Evolutionary conservation across 257 asterid genomes (phyloP).

Genomic region (Nicotiana paniculata): DNA sequence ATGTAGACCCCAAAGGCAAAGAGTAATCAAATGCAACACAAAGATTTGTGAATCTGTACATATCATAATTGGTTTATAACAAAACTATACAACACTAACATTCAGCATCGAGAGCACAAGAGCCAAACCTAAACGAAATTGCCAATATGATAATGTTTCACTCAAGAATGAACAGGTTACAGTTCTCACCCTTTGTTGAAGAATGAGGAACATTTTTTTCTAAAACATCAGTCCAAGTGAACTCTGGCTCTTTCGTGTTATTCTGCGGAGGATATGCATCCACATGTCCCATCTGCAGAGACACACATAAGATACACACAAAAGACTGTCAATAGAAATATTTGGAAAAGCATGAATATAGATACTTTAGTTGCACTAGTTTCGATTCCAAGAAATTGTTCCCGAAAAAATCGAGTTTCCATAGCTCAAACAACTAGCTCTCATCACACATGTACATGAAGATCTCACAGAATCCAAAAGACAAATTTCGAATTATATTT

Average conservation of each 20-base stretch:
- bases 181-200: conserved; percentile 33
- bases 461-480: background rate
- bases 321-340: background rate
- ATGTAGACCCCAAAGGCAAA: background rate
- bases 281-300: conserved; percentile 72
- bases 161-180: background rate
- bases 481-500: background rate
- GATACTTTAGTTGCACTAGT: background rate
- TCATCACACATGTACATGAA: background rate
- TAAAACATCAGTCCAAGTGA: conserved; percentile 78
- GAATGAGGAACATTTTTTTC: conserved; percentile 37
- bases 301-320: background rate
- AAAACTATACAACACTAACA: background rate
- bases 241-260: conserved; percentile 54
- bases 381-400: background rate
- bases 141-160: background rate
- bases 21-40: background rate
- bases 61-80: background rate
- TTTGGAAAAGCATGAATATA: background rate
- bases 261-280: conserved; percentile 66
- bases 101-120: background rate
- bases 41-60: background rate
- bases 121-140: background rate
- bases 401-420: background rate
- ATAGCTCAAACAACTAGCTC: background rate